These are phyloP conservation scores for Capniomyces stellatus DNA, from an alignment of 371 early-diverging fungal genomes.

Conservation along the genomic window DNA sequence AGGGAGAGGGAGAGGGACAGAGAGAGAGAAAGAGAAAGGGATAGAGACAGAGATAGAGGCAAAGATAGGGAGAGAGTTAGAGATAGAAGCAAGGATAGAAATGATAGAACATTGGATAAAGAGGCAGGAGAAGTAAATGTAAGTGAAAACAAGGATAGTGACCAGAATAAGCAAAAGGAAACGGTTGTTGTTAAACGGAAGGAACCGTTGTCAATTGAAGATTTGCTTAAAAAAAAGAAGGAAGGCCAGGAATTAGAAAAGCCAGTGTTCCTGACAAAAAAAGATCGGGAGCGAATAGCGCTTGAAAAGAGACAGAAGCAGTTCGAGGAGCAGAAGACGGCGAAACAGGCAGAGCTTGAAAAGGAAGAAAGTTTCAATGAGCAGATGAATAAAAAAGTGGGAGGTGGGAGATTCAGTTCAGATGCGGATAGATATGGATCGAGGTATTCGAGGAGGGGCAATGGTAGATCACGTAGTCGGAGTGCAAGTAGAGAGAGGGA, in stretches of 20 bases:
- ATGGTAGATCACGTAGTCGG: neutral
- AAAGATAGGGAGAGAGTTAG: neutral
- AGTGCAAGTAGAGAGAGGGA: neutral
- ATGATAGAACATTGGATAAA: neutral
- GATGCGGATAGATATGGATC: too few species aligned
- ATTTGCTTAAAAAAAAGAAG: constrained; percentile 12
- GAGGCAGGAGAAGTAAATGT: neutral
- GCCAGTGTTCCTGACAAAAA: constrained; percentile 68
- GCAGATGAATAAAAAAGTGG: neutral
- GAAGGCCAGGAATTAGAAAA: constrained; percentile 9
- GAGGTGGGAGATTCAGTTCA: neutral
- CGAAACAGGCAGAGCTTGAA: constrained; percentile 42
- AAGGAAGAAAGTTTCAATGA: neutral
- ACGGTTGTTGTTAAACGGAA: too few species aligned
- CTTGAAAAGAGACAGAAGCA: constrained; percentile 63
- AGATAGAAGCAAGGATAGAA: neutral
- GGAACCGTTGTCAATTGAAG: constrained; percentile 21
- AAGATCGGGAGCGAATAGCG: constrained; percentile 73
- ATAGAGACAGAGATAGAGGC: neutral
- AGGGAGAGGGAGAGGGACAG: neutral
- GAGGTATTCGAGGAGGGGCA: neutral
- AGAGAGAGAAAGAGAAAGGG: neutral
- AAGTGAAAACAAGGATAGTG: neutral
- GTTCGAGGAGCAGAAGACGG: constrained; percentile 46
- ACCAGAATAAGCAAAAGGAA: neutral